Percentiles rank a stretch among this genome's conserved stretches.
phyloP scores from a whole-genome alignment of 2,329 filamentous ascomycete species.

The Apiospora marii region DNA sequence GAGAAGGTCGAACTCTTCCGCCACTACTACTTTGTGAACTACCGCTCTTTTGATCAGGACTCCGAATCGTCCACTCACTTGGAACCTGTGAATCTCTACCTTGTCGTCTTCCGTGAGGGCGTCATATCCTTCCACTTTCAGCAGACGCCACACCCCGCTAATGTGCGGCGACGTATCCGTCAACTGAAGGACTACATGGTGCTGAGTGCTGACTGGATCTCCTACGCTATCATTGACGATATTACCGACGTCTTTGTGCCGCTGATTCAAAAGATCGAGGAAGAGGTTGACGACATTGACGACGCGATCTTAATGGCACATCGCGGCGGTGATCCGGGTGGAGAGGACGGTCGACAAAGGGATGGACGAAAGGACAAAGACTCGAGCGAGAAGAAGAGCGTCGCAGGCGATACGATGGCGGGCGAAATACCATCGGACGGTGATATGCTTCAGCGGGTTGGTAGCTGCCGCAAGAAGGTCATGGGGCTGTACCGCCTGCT shows the following conservation, averaged over 20 bases:
- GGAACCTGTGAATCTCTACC: conserved; percentile 96
- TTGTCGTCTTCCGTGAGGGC: conserved; percentile 94
- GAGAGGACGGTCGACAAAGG: conserved; percentile 37
- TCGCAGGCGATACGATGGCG: conserved; percentile 52
- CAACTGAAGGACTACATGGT: conserved; percentile 95
- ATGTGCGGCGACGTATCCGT: conserved; percentile 90
- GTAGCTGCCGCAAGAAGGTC: conserved; percentile 94
- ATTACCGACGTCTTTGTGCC: conserved; percentile 97
- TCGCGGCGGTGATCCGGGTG: conserved; percentile 53
- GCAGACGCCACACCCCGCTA: conserved; percentile 94
- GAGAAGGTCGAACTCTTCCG: conserved; percentile 98
- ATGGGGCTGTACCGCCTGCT: conserved; percentile 94
- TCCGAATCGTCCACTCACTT: conserved; percentile 87
- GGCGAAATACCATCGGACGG: conserved; percentile 58
- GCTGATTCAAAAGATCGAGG: conserved; percentile 89
- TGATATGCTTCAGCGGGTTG: conserved; percentile 91
- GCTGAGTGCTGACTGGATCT: conserved; percentile 95
- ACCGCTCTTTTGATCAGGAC: conserved; percentile 97
- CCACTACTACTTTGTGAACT: conserved; percentile 99
- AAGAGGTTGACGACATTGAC: conserved; percentile 97
- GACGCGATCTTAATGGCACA: conserved; percentile 88
- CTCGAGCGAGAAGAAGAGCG: conserved; percentile 53
- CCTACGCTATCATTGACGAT: conserved; percentile 96
- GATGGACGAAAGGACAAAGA: conserved; percentile 11
- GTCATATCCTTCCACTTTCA: conserved; percentile 97